These are phyloP conservation scores for Chaetomium tenue DNA, from an alignment of 495 filamentous ascomycete species.

Conservation along the genomic window DNA sequence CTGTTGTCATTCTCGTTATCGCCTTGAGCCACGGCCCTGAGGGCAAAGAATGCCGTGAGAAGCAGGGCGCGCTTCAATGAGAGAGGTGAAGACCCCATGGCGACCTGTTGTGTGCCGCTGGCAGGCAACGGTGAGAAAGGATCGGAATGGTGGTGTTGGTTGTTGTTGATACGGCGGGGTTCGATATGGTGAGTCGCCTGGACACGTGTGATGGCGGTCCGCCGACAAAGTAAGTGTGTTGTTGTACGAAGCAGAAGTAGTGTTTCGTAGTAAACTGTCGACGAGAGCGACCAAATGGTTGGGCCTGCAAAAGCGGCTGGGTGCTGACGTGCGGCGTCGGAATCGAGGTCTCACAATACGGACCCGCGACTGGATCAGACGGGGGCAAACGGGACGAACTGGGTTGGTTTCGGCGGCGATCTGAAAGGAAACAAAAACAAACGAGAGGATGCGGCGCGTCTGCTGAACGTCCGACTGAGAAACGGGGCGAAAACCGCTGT, in stretches of 20 bases:
- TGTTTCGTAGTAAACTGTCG: neutral
- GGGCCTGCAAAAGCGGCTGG: constrained; percentile 7
- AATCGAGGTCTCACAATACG: constrained; percentile 21
- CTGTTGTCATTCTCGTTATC: constrained; percentile 17
- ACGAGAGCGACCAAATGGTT: neutral
- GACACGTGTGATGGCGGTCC: constrained; percentile 7
- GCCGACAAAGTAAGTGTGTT: neutral
- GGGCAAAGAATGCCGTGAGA: constrained; percentile 35
- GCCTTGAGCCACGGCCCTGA: constrained; percentile 39
- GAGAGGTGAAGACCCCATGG: constrained; percentile 32
- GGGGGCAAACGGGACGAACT: neutral
- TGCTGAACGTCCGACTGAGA: constrained; percentile 16
- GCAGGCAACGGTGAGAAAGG: neutral
- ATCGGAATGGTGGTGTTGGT: neutral
- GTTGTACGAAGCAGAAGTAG: neutral
- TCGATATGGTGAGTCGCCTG: neutral
- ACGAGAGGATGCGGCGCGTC: constrained; percentile 34
- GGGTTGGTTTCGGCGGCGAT: neutral
- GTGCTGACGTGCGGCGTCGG: constrained; percentile 23
- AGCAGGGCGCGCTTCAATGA: constrained; percentile 41
- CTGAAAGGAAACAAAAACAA: constrained; percentile 25
- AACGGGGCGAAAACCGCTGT: constrained; percentile 8
- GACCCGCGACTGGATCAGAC: constrained; percentile 11
- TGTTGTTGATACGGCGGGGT: neutral
- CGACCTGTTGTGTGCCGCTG: constrained; percentile 6